A percentile compares a stretch with the other conserved stretches of the same genome.
Conservation (phyloP, 495 filamentous ascomycete genomes). For the Jackrogersella minutella region DNA sequence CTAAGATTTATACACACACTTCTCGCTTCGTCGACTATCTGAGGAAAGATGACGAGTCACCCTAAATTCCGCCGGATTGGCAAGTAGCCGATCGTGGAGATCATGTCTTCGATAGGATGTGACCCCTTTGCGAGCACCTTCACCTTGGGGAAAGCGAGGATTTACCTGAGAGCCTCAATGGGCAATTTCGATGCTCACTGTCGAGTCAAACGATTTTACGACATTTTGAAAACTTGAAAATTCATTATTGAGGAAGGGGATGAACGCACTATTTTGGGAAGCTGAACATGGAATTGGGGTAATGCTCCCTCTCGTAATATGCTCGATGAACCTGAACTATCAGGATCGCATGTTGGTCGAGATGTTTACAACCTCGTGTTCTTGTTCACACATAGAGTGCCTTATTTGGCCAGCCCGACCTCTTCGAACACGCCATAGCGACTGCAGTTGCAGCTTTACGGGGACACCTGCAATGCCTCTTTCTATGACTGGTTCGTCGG, state of each 20-base stretch:
- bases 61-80: constrained; percentile 14
- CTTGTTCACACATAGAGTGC: constrained; percentile 4
- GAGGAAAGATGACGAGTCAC: constrained; percentile 38
- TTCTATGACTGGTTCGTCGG: constrained; percentile 21
- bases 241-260: not conserved
- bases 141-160: not conserved
- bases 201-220: not conserved
- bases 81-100: constrained; percentile 28
- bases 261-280: constrained; percentile 14
- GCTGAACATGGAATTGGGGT: constrained; percentile 7
- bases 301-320: constrained; percentile 7
- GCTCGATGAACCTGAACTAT: constrained; percentile 11
- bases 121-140: not conserved
- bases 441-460: constrained; percentile 19
- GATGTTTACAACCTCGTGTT: constrained; percentile 28
- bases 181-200: not conserved
- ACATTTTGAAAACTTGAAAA: not conserved
- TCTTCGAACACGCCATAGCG: constrained; percentile 24
- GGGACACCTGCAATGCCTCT: constrained; percentile 15
- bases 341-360: constrained; percentile 16
- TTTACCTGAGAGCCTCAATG: constrained; percentile 12
- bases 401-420: constrained; percentile 24
- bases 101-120: constrained; percentile 15
- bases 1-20: not conserved
- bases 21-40: constrained; percentile 34